phyloP scores from a whole-genome alignment of 2,329 filamentous ascomycete genomes.

The Epichloe coenophiala region DNA sequence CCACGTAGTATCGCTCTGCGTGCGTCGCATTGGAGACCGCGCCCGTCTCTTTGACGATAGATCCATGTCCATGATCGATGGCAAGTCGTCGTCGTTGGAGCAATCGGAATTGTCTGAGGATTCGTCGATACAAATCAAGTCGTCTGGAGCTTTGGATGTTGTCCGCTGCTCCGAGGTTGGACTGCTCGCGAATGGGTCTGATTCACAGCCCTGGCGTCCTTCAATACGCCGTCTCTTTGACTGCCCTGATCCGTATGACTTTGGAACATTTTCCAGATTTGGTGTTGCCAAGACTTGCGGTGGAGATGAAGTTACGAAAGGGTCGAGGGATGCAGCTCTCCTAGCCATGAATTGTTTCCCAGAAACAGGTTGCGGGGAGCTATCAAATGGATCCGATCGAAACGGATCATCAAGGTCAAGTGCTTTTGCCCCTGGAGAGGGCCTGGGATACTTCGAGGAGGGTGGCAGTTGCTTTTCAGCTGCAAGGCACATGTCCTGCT shows the following conservation, averaged over 20 bases:
- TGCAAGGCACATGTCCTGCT: neutral
- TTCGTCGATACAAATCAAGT: conserved; percentile 24
- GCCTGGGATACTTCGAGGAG: neutral
- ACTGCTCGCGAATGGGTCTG: neutral
- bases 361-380: conserved; percentile 14
- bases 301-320: conserved; percentile 8
- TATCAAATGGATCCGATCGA: conserved; percentile 22
- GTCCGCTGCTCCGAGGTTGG: neutral
- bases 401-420: neutral
- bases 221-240: neutral
- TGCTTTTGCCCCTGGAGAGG: neutral
- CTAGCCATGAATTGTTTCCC: neutral
- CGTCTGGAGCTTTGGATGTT: neutral
- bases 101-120: conserved; percentile 16
- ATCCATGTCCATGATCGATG: conserved; percentile 30
- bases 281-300: neutral
- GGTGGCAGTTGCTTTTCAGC: neutral
- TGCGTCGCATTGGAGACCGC: conserved; percentile 15
- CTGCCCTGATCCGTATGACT: neutral
- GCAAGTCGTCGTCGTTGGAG: conserved; percentile 36
- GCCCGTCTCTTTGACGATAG: conserved; percentile 11
- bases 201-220: neutral
- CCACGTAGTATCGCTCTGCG: conserved; percentile 18
- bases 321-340: conserved; percentile 8
- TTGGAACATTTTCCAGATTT: neutral